Conservation (phyloP, 2,329 filamentous ascomycete species). For the Kalmusia sp. region DNA sequence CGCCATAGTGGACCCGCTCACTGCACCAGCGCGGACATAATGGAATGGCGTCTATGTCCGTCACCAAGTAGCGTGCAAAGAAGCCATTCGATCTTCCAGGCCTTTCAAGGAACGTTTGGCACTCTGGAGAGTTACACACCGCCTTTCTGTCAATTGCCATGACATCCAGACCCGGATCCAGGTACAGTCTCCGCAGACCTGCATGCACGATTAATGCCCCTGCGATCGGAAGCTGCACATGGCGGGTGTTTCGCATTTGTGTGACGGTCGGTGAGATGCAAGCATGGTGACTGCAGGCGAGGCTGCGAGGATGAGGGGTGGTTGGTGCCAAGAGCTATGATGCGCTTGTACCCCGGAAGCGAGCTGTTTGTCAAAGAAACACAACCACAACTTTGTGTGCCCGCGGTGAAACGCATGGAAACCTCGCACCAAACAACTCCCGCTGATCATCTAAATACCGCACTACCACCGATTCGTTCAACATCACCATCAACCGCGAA, state of each 20-base stretch:
- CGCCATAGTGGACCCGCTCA: slow-evolving; percentile 4
- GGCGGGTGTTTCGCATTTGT: not conserved
- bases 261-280: slow-evolving; percentile 3
- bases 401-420: not conserved
- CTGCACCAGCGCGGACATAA: not conserved
- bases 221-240: not conserved
- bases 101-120: not conserved
- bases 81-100: not conserved
- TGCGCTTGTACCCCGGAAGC: slow-evolving; percentile 6
- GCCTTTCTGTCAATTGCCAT: not conserved
- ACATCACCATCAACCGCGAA: not conserved
- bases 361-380: slow-evolving; percentile 10
- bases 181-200: not conserved
- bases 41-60: not conserved
- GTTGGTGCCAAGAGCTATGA: slow-evolving; percentile 1
- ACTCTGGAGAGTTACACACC: slow-evolving; percentile 1
- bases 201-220: slow-evolving; percentile 5
- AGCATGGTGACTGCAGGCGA: not conserved
- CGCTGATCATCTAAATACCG: not conserved
- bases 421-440: not conserved
- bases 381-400: not conserved
- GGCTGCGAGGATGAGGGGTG: not conserved
- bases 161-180: not conserved
- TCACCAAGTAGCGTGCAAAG: slow-evolving; percentile 1
- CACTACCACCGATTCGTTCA: not conserved